Evolutionary conservation across 1,284 basidiomycete genomes (phyloP), one percentile per base, ranked within the genome.

Genomic region (Trametes pubescens): DNA sequence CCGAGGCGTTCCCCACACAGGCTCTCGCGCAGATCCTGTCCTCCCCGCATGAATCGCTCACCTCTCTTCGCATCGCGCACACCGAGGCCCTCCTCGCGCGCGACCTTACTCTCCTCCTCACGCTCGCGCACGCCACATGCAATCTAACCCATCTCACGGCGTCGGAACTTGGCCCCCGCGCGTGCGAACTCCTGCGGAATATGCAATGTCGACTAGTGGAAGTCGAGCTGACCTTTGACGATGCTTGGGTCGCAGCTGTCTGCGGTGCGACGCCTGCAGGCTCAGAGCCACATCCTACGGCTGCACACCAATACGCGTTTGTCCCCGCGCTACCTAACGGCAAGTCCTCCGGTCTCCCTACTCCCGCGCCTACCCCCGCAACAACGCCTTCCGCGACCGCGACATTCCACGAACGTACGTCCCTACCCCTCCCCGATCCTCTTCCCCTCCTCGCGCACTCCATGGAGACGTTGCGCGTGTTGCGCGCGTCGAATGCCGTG

Each of bases 401-500:
- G n/a, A 14, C 26, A 2, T 16, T 8, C 40, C 16, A 29, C 6
- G 37, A 4, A 32, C 29, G 29, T 32, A 32, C 40, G 8, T 13
- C 18, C 6, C 16, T 43, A 13, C 40, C 16, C 1, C 66, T 65
- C 4, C 66, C 66, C 2, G 66, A 67, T 38, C 66, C 66, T 1
- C 35, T 67, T 21, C 47, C 62, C 11, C 62, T 67, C 18, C 60
- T 67, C 26, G 60, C 53, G 1, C 61, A 65, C 54, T 62, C 62
- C 5, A 65, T 65, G 63, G 2, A 4, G 14, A 62, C 59, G 2
- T 54, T 67, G 16, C 53, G 55, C 26, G 53, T 53, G 0, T 57
- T 67, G 32, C 62, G 60, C 46, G 60, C 66, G 8, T 60, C 57
- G 51, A 62, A 65, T 26, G 62, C 60, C 1, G 52, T 62, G 32